Conservation (phyloP, 1,284 basidiomycete species). For the Cryptococcus hybrid region DNA sequence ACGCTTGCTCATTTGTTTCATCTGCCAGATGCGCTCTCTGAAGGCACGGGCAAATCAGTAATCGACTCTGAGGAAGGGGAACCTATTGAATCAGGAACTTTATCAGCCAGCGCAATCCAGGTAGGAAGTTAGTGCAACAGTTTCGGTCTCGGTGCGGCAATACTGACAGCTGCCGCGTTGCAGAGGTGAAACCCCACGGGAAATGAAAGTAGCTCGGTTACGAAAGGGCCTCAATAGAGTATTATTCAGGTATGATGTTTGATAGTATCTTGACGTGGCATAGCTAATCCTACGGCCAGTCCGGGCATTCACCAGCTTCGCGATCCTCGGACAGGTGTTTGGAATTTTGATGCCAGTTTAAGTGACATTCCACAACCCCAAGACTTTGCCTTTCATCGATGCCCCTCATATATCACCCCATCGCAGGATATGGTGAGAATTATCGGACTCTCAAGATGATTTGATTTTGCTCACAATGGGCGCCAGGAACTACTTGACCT, state of each 20-base stretch:
- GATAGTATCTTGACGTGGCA: neutral
- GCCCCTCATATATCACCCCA: constrained; percentile 75
- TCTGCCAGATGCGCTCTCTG: too few species aligned
- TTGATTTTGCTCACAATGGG: neutral
- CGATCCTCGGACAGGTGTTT: constrained; percentile 80
- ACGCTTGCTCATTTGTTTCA: too few species aligned
- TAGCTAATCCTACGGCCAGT: constrained; percentile 49
- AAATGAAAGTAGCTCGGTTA: constrained; percentile 60
- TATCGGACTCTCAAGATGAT: neutral
- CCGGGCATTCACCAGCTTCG: constrained; percentile 90
- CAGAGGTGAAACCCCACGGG: constrained; percentile 49
- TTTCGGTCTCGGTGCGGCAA: neutral
- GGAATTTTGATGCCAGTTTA: constrained; percentile 71
- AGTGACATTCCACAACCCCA: constrained; percentile 71
- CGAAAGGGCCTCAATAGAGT: constrained; percentile 58
- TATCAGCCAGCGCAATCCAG: constrained; percentile 3
- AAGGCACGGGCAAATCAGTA: too few species aligned
- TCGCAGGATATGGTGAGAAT: constrained; percentile 67
- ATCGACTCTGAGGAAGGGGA: too few species aligned
- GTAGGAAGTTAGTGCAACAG: constrained; percentile 1
- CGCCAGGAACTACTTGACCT: constrained; percentile 64
- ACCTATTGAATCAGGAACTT: neutral
- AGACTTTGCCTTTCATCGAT: constrained; percentile 86
- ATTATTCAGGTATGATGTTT: constrained; percentile 68
- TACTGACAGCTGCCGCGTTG: constrained; percentile 7